Percentiles rank a stretch among this genome's conserved stretches.
Conservation (phyloP, 345 rosid species). For the Eucalyptus rudis region DNA sequence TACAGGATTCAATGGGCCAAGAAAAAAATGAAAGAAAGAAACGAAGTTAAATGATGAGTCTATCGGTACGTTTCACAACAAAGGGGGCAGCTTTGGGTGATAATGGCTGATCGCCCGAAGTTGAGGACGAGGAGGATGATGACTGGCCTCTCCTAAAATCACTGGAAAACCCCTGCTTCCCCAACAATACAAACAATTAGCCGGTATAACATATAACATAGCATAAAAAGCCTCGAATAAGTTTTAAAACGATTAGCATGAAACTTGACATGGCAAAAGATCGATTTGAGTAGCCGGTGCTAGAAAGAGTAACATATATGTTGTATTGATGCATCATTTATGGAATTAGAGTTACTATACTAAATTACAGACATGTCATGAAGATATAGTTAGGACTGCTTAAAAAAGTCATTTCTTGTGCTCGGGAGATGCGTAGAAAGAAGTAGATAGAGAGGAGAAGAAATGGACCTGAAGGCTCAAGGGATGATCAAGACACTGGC, state of each 20-base stretch:
- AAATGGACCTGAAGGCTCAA: slow-evolving; percentile 27
- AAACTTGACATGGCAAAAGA: background rate
- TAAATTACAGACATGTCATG: background rate
- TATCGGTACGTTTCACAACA: slow-evolving; percentile 69
- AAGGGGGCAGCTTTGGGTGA: slow-evolving; percentile 68
- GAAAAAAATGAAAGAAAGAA: background rate
- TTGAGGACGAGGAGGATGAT: slow-evolving; percentile 62
- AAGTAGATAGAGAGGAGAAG: background rate
- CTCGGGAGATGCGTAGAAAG: background rate
- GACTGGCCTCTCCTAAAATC: slow-evolving; percentile 58
- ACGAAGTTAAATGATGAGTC: background rate
- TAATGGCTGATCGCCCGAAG: slow-evolving; percentile 61
- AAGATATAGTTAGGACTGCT: background rate
- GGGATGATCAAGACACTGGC: slow-evolving; percentile 60
- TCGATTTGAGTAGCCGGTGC: background rate
- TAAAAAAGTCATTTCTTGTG: background rate
- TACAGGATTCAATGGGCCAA: too few relatives aligned
- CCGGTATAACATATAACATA: background rate
- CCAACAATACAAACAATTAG: background rate
- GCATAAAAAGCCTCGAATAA: background rate
- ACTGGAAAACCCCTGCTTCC: slow-evolving; percentile 48
- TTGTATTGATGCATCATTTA: background rate
- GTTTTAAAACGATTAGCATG: background rate
- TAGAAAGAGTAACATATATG: background rate
- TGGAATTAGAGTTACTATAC: background rate